A percentile compares a stretch with the other conserved stretches of the same genome.
Evolutionary conservation across 2,329 filamentous ascomycete species (phyloP).

Genomic region (Penicillium italicum): DNA sequence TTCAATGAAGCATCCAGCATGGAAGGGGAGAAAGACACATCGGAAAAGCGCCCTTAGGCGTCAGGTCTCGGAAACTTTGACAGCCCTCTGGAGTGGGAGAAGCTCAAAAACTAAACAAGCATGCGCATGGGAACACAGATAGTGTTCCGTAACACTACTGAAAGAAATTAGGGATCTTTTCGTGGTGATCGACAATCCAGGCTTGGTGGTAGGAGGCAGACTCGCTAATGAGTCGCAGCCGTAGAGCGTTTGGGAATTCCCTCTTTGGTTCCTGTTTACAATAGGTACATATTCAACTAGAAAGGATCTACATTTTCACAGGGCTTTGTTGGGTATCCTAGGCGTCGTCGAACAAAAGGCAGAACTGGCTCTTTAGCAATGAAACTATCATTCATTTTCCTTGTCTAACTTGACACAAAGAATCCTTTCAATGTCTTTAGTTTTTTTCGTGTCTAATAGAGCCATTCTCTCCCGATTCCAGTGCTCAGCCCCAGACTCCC

Average conservation of each 20-base stretch:
- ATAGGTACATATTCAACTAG: background rate
- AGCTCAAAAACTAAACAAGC: background rate
- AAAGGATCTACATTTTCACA: background rate
- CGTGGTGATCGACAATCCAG: background rate
- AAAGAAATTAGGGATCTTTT: background rate
- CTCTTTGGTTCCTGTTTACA: background rate
- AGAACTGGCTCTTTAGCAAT: background rate
- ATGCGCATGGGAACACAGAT: background rate
- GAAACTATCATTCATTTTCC: too few species aligned
- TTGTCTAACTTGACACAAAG: too few species aligned
- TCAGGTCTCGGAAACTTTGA: background rate
- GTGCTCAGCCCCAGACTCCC: background rate
- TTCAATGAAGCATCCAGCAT: background rate
- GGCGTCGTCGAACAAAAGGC: background rate
- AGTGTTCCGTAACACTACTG: background rate
- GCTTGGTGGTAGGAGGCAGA: background rate
- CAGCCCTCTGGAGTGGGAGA: background rate
- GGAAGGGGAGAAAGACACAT: background rate
- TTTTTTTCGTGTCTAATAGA: background rate
- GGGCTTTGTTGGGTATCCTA: background rate
- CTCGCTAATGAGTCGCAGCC: background rate
- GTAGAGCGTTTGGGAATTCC: background rate
- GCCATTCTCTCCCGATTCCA: background rate
- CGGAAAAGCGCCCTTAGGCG: background rate
- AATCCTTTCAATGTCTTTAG: background rate